Conservation (phyloP, 148 eudicot genomes). For the Euryodendron excelsum region DNA sequence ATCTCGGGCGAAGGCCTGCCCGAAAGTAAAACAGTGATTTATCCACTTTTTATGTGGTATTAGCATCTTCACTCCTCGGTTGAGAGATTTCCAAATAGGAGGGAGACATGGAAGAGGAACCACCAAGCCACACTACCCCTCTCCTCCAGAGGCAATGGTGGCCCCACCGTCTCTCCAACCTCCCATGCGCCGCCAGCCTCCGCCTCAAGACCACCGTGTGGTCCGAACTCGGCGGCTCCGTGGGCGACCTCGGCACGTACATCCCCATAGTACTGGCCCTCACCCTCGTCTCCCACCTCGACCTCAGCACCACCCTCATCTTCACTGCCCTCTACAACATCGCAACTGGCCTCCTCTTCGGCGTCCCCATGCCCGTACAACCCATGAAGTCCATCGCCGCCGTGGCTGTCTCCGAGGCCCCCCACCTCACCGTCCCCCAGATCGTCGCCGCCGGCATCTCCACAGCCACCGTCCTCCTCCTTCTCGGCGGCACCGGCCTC, state of each 20-base stretch:
- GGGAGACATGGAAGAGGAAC: conserved; percentile 7
- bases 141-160: conserved; percentile 13
- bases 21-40: no score
- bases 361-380: conserved; percentile 60
- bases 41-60: no score
- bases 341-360: conserved; percentile 44
- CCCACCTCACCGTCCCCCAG: conserved; percentile 38
- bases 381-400: conserved; percentile 70
- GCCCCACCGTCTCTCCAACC: conserved; percentile 4
- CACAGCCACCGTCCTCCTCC: conserved; percentile 41
- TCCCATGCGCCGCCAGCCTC: conserved; percentile 29
- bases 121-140: neutral
- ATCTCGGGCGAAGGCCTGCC: no score
- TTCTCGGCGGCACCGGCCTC: conserved; percentile 55
- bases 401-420: conserved; percentile 48
- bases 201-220: conserved; percentile 39
- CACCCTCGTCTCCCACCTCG: conserved; percentile 47
- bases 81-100: neutral
- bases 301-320: conserved; percentile 53
- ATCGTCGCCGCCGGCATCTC: conserved; percentile 52
- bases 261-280: conserved; percentile 58
- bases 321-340: conserved; percentile 55
- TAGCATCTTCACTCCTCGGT: no score
- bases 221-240: conserved; percentile 53
- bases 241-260: conserved; percentile 60